Evolutionary conservation across 768 basidiomycete species (phyloP).

Genomic region (Rubroboletus pulcherrimus): DNA sequence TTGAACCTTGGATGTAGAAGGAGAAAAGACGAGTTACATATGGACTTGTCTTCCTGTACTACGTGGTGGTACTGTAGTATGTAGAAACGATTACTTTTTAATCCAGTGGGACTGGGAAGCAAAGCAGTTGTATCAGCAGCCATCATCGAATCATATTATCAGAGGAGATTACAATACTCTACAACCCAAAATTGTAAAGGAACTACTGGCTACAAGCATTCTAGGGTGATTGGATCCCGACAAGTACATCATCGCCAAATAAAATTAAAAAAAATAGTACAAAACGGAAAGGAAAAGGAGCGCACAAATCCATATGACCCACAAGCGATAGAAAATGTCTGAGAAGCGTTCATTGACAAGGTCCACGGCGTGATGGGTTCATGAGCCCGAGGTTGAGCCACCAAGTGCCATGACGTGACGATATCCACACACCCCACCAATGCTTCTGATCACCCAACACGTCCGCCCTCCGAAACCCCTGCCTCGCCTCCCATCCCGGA

Average conservation of each 20-base stretch:
- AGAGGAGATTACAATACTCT: background rate
- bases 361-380: slow-evolving; percentile 13
- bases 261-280: background rate
- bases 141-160: background rate
- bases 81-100: background rate
- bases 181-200: background rate
- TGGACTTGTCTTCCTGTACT: no score
- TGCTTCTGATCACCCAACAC: slow-evolving; percentile 42
- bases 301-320: background rate
- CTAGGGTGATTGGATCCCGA: background rate
- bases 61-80: background rate
- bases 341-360: background rate
- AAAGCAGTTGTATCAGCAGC: background rate
- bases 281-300: background rate
- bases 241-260: background rate
- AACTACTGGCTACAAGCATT: slow-evolving; percentile 16
- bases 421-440: slow-evolving; percentile 42
- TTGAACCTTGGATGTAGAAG: no score
- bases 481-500: slow-evolving; percentile 34
- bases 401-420: slow-evolving; percentile 37
- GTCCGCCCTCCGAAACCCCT: slow-evolving; percentile 49
- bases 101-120: background rate
- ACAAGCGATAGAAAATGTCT: no score
- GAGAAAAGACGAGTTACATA: no score
- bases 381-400: slow-evolving; percentile 45